These are phyloP conservation scores for Penicillium sp. DNA, from an alignment of 2,329 filamentous ascomycete species.

Conservation along the genomic window DNA sequence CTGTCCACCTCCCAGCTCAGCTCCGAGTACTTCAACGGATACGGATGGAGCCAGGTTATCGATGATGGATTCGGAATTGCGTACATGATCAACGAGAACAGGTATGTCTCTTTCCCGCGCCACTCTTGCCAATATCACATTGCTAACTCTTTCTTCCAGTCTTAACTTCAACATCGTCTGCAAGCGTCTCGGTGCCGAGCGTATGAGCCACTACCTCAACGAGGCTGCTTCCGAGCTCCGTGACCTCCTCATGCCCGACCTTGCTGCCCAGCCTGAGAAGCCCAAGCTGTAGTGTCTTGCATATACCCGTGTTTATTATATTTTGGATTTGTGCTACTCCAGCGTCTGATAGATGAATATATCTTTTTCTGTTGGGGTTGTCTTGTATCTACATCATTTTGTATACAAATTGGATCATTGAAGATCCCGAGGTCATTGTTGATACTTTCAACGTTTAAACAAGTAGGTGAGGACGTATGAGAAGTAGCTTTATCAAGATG, in stretches of 20 bases:
- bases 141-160: constrained; percentile 50
- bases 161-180: constrained; percentile 98
- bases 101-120: constrained; percentile 50
- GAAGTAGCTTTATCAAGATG: too few relatives aligned
- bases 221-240: constrained; percentile 90
- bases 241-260: constrained; percentile 77
- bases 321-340: not conserved
- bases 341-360: constrained; percentile 11
- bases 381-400: constrained; percentile 1
- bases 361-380: constrained; percentile 2
- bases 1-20: constrained; percentile 86
- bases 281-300: constrained; percentile 71
- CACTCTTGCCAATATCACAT: not conserved
- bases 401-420: not conserved
- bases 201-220: constrained; percentile 94
- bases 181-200: constrained; percentile 85
- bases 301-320: constrained; percentile 9
- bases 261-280: constrained; percentile 70
- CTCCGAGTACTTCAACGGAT: constrained; percentile 97
- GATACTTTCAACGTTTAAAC: too few relatives aligned
- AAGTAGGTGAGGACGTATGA: too few relatives aligned
- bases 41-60: constrained; percentile 97
- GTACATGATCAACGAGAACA: constrained; percentile 99
- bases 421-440: not conserved
- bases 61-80: constrained; percentile 96